phyloP scores from a whole-genome alignment of 2,329 filamentous ascomycete species.

The Trichophyton equinum region DNA sequence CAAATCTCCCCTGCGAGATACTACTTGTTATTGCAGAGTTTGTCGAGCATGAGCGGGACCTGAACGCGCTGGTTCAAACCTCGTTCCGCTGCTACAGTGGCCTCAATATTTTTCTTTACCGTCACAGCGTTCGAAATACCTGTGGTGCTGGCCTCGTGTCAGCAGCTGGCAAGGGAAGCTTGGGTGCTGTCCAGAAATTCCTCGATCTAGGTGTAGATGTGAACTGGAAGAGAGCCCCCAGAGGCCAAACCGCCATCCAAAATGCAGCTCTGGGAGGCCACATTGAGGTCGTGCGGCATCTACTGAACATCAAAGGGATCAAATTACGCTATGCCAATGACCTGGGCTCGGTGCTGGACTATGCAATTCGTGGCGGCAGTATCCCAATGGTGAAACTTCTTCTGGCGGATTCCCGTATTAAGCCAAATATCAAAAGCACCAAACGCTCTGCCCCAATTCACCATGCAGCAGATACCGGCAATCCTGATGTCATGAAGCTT shows the following conservation, averaged over 20 bases:
- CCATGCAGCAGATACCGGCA: background rate
- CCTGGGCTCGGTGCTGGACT: background rate
- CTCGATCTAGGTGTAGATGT: background rate
- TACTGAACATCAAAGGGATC: background rate
- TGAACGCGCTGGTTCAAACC: slow-evolving; percentile 10
- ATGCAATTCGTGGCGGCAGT: background rate
- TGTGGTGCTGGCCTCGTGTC: background rate
- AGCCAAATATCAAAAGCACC: background rate
- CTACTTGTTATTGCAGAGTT: background rate
- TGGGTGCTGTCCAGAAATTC: background rate
- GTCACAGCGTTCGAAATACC: background rate
- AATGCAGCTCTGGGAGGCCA: background rate
- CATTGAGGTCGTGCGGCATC: background rate
- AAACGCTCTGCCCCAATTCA: background rate
- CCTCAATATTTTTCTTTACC: slow-evolving; percentile 13
- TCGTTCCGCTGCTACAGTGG: slow-evolving; percentile 5
- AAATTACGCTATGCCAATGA: background rate
- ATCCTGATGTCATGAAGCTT: background rate
- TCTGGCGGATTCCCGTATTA: background rate
- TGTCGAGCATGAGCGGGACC: background rate
- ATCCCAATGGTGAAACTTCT: background rate
- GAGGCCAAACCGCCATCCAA: background rate
- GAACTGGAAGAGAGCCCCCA: background rate
- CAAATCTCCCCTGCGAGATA: background rate
- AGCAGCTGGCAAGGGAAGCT: background rate